Evolutionary conservation across 345 rosid species (phyloP), one percentile per base, ranked within the genome.

Genomic region (Syzygium aqueum): DNA sequence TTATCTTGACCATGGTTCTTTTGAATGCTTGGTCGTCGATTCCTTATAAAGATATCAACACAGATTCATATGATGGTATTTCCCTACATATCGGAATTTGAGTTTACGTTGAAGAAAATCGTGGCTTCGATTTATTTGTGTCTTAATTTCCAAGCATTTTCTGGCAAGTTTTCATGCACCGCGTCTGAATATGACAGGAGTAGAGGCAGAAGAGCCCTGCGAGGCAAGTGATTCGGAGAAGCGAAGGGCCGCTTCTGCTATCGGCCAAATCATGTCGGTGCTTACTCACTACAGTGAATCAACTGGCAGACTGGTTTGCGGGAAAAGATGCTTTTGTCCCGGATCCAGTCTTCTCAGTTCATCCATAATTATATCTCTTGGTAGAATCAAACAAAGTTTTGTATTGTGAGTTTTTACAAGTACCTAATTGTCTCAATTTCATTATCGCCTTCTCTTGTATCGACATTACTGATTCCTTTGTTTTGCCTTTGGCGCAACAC

Each of bases 361-460:
- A 43, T 94, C 97, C 22, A 86, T 95, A 91, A 91, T 90, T 93
- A 92, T 96, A 89, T 95, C 99, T 92, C 99, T 97, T 53, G 96
- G 99, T 96, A 97, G 99, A 97, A 96, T 97, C 98, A 97, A 94
- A 93, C 99, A 97, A 93, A 97, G 99, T 93, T 97, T 96, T 93
- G 96, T 97, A 95, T 92, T 97, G 99, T 97, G 99, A 97, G 99
- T 97, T 95, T 87, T 91, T 92, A 90, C 92, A 86, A 89, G 88
- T 89, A 88, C 89, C 93, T 90, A 57, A 22, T 51, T 87, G 91
- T 61, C 84, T 84, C 63, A 59, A 65, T 88, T 86, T 77, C 21
- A 30, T 57, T 46, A 89, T 28, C 83, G 51, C 78, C 85, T 86
- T 87, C 84, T n/a, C 53, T 77, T 28, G 84, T 89, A 84, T 86